These are phyloP conservation scores for Komagataella phaffii DNA, from an alignment of 805 yeast species.

Conservation along the genomic window DNA sequence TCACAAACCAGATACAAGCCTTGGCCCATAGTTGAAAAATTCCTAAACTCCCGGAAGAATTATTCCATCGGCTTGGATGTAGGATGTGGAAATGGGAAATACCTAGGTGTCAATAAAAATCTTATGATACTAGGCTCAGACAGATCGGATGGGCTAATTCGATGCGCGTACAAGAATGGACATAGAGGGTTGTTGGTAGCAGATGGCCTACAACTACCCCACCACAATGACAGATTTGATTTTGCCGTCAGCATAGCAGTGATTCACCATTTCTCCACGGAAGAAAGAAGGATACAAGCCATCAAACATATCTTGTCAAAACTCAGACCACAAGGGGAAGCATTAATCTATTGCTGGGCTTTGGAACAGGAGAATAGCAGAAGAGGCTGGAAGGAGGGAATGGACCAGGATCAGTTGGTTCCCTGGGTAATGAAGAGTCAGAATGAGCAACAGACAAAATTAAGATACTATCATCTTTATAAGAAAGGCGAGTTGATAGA, in stretches of 20 bases:
- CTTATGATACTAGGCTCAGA: slow-evolving; percentile 65
- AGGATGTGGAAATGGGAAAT: slow-evolving; percentile 97
- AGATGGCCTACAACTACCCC: slow-evolving; percentile 66
- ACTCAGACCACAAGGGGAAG: slow-evolving; percentile 47
- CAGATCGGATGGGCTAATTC: slow-evolving; percentile 54
- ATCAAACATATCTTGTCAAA: slow-evolving; percentile 48
- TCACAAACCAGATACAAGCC: slow-evolving; percentile 92
- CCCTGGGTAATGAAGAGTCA: slow-evolving; percentile 70
- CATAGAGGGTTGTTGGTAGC: slow-evolving; percentile 53
- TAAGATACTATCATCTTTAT: slow-evolving; percentile 83
- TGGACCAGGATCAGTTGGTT: slow-evolving; percentile 86
- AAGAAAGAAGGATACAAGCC: slow-evolving; percentile 66
- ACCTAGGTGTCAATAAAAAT: slow-evolving; percentile 56
- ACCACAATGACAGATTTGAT: slow-evolving; percentile 32
- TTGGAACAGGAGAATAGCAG: slow-evolving; percentile 80
- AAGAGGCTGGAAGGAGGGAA: slow-evolving; percentile 84
- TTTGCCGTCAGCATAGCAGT: slow-evolving; percentile 95
- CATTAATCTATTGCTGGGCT: slow-evolving; percentile 92
- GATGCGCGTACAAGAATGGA: slow-evolving; percentile 40
- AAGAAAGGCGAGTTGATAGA: slow-evolving; percentile 68
- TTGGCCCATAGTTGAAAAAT: slow-evolving; percentile 88
- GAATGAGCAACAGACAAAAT: slow-evolving; percentile 34
- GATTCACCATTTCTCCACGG: slow-evolving; percentile 88
- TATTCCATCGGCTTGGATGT: slow-evolving; percentile 79
- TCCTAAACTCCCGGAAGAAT: slow-evolving; percentile 30